A percentile compares a stretch with the other conserved stretches of the same genome.
phyloP scores from a whole-genome alignment of 2,329 filamentous ascomycete species.

The Fusarium pseudonygamai region DNA sequence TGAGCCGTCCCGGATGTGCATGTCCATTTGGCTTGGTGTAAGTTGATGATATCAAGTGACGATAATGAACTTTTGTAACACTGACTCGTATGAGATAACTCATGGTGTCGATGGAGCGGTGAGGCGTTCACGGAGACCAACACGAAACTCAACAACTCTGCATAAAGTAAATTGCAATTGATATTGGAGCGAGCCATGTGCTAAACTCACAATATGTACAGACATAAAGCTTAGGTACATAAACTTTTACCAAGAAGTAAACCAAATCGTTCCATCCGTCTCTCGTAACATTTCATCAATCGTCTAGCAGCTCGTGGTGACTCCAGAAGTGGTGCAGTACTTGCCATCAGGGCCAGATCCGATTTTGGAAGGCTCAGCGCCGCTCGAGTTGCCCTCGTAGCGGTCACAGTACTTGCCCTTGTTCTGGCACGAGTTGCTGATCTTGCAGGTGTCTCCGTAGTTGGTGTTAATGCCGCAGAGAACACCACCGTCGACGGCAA shows the following conservation, averaged over 20 bases:
- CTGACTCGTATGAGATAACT: not conserved
- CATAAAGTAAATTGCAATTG: not conserved
- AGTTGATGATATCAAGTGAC: not conserved
- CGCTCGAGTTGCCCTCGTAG: conserved; percentile 33
- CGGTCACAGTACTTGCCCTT: conserved; percentile 35
- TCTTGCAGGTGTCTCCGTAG: conserved; percentile 41
- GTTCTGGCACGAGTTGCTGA: conserved; percentile 35
- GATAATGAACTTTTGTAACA: not conserved
- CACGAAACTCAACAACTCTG: not conserved
- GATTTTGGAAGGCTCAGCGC: conserved; percentile 38
- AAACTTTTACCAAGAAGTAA: not conserved
- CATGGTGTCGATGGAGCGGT: not conserved
- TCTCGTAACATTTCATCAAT: not conserved
- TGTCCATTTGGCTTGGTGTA: not conserved
- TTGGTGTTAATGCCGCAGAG: conserved; percentile 43
- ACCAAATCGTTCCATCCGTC: not conserved
- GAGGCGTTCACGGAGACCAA: not conserved
- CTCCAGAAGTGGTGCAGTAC: conserved; percentile 27
- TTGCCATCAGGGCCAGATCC: conserved; percentile 37
- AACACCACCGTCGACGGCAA: conserved; percentile 34
- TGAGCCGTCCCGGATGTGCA: not conserved
- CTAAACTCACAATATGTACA: not conserved
- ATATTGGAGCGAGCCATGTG: not conserved
- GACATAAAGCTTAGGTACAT: not conserved
- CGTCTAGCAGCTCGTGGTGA: conserved; percentile 24